A percentile compares a stretch with the other conserved stretches of the same genome.
phyloP scores from a whole-genome alignment of 257 asterid genomes.

The Rehmannia glutinosa region DNA sequence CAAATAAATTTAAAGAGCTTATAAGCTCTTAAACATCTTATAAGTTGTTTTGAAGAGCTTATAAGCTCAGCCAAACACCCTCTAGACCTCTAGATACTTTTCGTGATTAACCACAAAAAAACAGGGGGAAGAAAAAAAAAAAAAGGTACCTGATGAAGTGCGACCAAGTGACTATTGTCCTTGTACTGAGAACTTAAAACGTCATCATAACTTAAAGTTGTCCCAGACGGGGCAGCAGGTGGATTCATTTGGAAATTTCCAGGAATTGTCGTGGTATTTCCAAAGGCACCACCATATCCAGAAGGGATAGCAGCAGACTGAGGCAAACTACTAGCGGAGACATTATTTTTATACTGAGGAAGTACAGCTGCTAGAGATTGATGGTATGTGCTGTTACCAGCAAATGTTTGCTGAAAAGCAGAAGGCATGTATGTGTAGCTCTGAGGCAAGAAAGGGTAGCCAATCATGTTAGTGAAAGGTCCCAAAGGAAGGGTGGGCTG shows the following conservation, averaged over 20 bases:
- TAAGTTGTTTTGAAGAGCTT: no score
- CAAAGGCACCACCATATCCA: conserved; percentile 54
- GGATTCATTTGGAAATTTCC: conserved; percentile 61
- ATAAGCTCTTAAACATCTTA: no score
- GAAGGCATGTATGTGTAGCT: conserved; percentile 85
- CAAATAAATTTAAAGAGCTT: no score
- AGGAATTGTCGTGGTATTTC: conserved; percentile 32
- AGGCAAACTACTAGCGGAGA: conserved; percentile 40
- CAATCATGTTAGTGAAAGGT: conserved; percentile 72
- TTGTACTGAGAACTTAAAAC: conserved; percentile 82
- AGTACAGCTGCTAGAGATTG: conserved; percentile 71
- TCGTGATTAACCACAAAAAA: no score
- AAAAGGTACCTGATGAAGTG: conserved; percentile 76
- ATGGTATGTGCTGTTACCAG: conserved; percentile 73
- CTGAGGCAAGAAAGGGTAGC: conserved; percentile 84
- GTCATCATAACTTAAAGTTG: conserved; percentile 66
- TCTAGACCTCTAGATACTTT: no score
- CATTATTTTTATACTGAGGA: conserved; percentile 69
- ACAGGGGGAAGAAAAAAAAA: not conserved
- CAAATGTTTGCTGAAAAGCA: conserved; percentile 78
- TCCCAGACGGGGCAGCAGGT: conserved; percentile 65
- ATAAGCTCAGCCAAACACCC: no score
- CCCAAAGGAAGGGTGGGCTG: conserved; percentile 81
- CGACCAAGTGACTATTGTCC: conserved; percentile 65
- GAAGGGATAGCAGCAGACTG: conserved; percentile 52